phyloP scores from a whole-genome alignment of 2,329 filamentous ascomycete species.

The Thelonectria discophora region DNA sequence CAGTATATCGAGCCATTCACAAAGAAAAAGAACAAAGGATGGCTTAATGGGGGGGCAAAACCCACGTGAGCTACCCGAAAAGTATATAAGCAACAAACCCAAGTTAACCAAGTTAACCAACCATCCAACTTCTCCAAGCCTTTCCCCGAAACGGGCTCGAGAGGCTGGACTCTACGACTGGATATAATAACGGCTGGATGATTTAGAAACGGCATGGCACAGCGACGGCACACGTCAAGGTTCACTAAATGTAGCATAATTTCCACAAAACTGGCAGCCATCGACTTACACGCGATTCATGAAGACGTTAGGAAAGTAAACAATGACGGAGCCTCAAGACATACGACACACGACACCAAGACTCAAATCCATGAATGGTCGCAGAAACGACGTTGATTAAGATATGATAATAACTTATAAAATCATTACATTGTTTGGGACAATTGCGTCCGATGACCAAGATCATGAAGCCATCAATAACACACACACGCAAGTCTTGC shows the following conservation, averaged over 20 bases:
- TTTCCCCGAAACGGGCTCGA: too few relatives aligned
- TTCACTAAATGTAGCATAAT: not conserved
- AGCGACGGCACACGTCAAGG: not conserved
- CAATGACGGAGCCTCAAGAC: too few relatives aligned
- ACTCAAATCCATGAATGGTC: not conserved
- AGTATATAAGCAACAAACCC: not conserved
- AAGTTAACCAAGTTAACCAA: too few relatives aligned
- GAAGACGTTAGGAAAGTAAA: too few relatives aligned
- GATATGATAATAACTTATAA: slow-evolving; percentile 37
- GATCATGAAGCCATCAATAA: slow-evolving; percentile 37
- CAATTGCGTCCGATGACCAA: slow-evolving; percentile 25
- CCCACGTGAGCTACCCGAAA: too few relatives aligned
- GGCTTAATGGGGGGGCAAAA: too few relatives aligned
- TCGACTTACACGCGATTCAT: too few relatives aligned
- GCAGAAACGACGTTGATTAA: slow-evolving; percentile 21
- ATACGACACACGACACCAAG: too few relatives aligned
- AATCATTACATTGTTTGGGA: slow-evolving; percentile 35
- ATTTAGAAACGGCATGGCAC: not conserved
- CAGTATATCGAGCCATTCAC: too few relatives aligned
- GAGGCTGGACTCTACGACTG: not conserved
- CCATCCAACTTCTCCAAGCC: too few relatives aligned
- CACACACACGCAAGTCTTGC: not conserved
- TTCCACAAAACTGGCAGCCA: too few relatives aligned
- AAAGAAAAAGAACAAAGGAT: too few relatives aligned
- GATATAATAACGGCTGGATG: not conserved